phyloP scores from a whole-genome alignment of 495 filamentous ascomycete genomes.

The Melanomma pulvis-pyrius region DNA sequence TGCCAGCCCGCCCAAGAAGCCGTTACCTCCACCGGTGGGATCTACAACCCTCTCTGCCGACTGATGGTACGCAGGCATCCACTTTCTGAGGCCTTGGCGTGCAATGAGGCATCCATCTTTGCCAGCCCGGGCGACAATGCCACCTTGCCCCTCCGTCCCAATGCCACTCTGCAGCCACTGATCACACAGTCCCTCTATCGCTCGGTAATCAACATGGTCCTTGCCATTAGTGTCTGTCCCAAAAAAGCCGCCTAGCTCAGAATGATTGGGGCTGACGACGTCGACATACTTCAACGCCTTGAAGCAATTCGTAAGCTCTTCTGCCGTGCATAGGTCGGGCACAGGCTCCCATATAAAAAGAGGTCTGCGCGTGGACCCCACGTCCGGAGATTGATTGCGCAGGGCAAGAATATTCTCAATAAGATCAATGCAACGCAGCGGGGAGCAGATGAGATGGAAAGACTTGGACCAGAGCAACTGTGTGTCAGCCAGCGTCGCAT shows the following conservation, averaged over 20 bases:
- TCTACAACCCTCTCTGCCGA: constrained; percentile 67
- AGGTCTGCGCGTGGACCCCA: constrained; percentile 45
- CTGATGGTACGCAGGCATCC: constrained; percentile 64
- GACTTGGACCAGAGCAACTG: constrained; percentile 68
- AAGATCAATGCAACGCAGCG: constrained; percentile 73
- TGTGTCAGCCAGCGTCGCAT: constrained; percentile 55
- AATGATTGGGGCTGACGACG: constrained; percentile 85
- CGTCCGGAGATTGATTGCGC: constrained; percentile 13
- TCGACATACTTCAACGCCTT: constrained; percentile 74
- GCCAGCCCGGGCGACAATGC: constrained; percentile 59
- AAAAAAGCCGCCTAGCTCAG: constrained; percentile 82
- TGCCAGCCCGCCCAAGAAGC: constrained; percentile 82
- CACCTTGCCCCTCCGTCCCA: constrained; percentile 50
- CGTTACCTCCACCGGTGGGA: constrained; percentile 95
- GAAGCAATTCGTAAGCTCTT: constrained; percentile 72
- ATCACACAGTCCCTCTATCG: constrained; percentile 58
- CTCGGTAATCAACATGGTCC: constrained; percentile 54
- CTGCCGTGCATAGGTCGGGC: constrained; percentile 79
- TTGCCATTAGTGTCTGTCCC: constrained; percentile 53
- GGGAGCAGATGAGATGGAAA: constrained; percentile 87
- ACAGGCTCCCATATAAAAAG: constrained; percentile 95
- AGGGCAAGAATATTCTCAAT: constrained; percentile 60
- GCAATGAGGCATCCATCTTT: constrained; percentile 62
- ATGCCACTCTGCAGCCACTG: constrained; percentile 61
- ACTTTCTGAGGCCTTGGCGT: constrained; percentile 43